Percentiles rank a stretch among this genome's conserved stretches.
Conservation (phyloP, 768 basidiomycete species). For the Tricholoma terreum region DNA sequence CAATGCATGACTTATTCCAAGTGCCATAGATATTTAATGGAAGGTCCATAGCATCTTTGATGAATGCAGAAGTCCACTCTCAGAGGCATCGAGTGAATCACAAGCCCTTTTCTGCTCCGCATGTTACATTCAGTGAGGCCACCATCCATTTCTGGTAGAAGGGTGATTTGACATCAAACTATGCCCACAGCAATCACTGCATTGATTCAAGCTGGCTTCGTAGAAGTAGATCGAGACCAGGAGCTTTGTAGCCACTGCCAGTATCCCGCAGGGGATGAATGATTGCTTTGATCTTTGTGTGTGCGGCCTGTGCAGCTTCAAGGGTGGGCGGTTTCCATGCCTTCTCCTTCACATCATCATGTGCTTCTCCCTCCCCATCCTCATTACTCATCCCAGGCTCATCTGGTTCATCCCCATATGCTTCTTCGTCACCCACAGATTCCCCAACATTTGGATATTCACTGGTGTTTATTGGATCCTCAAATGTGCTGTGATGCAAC, state of each 20-base stretch:
- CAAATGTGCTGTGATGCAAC: neutral
- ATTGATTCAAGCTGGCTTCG: slow-evolving; percentile 1
- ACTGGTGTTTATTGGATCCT: too few relatives aligned
- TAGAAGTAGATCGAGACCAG: slow-evolving; percentile 3
- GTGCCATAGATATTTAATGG: too few relatives aligned
- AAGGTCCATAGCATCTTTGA: too few relatives aligned
- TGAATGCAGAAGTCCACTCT: too few relatives aligned
- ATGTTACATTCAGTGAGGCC: too few relatives aligned
- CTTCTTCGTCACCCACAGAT: too few relatives aligned
- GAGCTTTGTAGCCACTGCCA: slow-evolving; percentile 3
- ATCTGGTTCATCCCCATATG: too few relatives aligned
- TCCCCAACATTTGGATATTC: too few relatives aligned
- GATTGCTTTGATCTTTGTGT: neutral
- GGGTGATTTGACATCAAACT: neutral
- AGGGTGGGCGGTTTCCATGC: neutral
- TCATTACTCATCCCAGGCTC: slow-evolving; percentile 1
- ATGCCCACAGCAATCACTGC: slow-evolving; percentile 1
- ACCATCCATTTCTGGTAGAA: slow-evolving; percentile 3
- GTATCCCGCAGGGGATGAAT: neutral
- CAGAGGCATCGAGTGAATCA: too few relatives aligned
- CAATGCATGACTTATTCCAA: slow-evolving; percentile 5
- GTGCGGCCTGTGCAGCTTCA: neutral
- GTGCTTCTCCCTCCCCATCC: too few relatives aligned
- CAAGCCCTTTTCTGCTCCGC: too few relatives aligned
- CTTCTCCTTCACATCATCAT: slow-evolving; percentile 4